Conservation (phyloP, 129 eudicot genomes). For the Arctium minus region DNA sequence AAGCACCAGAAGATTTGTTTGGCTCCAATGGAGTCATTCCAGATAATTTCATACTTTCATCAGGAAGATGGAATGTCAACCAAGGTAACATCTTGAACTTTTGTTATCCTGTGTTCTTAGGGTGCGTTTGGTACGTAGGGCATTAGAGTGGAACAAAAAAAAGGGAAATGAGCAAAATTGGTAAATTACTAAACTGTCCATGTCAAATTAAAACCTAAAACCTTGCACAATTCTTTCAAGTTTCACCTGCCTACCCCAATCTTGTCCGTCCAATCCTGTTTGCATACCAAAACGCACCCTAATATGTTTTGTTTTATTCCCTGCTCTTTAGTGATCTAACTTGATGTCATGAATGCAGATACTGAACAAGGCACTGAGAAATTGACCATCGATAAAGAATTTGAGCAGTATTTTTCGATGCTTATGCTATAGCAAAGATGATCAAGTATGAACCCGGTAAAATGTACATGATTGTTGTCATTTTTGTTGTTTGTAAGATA, state of each 20-base stretch:
- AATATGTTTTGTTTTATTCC: not conserved
- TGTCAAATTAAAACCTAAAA: not conserved
- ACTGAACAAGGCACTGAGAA: conserved; percentile 36
- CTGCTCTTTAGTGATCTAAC: not conserved
- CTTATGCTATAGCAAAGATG: conserved; percentile 55
- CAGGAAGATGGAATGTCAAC: conserved; percentile 63
- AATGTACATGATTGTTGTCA: not conserved
- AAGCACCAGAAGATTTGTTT: conserved; percentile 40
- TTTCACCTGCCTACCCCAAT: too few relatives aligned
- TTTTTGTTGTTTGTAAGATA: not conserved
- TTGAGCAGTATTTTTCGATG: conserved; percentile 83
- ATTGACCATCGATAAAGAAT: conserved; percentile 84
- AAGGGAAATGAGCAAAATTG: not conserved
- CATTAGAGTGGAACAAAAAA: too few relatives aligned
- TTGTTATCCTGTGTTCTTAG: not conserved
- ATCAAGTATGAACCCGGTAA: not conserved
- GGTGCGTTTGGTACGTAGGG: not conserved
- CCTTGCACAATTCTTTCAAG: not conserved
- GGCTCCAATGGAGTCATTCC: conserved; percentile 33
- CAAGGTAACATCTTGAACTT: conserved; percentile 38
- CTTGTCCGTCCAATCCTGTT: too few relatives aligned
- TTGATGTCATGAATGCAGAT: conserved; percentile 42
- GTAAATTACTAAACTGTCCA: not conserved
- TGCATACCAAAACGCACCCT: not conserved
- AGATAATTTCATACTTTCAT: conserved; percentile 51